phyloP scores from a whole-genome alignment of 129 eudicot genomes.

The Escallonia rubra region DNA sequence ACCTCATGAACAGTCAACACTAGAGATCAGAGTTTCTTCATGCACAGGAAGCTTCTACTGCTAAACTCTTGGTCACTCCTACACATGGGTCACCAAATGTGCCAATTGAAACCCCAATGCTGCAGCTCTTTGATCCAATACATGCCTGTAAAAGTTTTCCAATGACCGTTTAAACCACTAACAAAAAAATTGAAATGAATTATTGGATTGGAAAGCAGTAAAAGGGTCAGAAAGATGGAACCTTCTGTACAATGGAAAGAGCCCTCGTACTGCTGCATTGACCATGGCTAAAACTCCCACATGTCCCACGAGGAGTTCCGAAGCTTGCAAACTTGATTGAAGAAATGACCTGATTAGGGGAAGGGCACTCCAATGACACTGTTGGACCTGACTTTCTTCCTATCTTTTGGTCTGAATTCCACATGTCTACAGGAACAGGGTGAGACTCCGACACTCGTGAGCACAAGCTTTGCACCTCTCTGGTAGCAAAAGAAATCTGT shows the following conservation, averaged over 20 bases:
- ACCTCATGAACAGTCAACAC: neutral
- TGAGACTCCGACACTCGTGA: conserved; percentile 71
- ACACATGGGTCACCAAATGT: conserved; percentile 79
- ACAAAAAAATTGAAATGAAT: too few species aligned
- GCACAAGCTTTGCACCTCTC: conserved; percentile 57
- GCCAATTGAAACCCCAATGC: conserved; percentile 45
- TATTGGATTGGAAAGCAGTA: too few species aligned
- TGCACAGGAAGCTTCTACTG: conserved; percentile 76
- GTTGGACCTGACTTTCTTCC: conserved; percentile 39
- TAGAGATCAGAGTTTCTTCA: conserved; percentile 18
- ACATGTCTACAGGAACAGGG: conserved; percentile 60
- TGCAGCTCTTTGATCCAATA: conserved; percentile 74
- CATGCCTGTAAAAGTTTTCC: conserved; percentile 56
- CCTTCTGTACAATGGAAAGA: conserved; percentile 60
- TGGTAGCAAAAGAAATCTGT: conserved; percentile 52
- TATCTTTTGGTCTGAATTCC: conserved; percentile 45
- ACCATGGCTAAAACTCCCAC: conserved; percentile 86
- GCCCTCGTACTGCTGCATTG: conserved; percentile 63
- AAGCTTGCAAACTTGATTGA: conserved; percentile 85
- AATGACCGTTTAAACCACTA: neutral
- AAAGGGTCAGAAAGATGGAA: neutral
- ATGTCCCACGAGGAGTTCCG: conserved; percentile 77
- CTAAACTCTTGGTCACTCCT: conserved; percentile 64
- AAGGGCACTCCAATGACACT: conserved; percentile 57
- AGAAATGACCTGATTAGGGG: conserved; percentile 61